A percentile compares a stretch with the other conserved stretches of the same genome.
phyloP scores from a whole-genome alignment of 331 rosid species.

The Saraca asoca region DNA sequence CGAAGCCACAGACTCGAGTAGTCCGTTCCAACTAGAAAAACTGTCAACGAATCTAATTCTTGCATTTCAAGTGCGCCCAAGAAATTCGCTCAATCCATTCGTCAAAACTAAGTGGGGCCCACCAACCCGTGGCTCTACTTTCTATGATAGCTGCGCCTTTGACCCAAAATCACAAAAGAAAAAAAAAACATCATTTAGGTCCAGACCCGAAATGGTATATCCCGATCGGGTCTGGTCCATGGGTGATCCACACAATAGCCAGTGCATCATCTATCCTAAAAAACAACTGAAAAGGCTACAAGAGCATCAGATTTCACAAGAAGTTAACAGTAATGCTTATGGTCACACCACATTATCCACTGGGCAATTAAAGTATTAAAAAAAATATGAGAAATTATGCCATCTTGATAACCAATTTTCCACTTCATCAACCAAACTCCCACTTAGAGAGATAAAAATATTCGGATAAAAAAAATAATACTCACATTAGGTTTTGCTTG shows the following conservation, averaged over 20 bases:
- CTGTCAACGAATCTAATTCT: no score
- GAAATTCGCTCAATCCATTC: no score
- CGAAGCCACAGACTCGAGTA: no score
- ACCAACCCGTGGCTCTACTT: no score
- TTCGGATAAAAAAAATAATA: not conserved
- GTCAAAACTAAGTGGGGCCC: no score
- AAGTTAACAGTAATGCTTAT: conserved; percentile 5
- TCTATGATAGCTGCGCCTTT: no score
- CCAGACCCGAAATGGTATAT: not conserved
- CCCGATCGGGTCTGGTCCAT: conserved; percentile 22
- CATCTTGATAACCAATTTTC: not conserved
- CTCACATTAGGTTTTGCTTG: conserved; percentile 76
- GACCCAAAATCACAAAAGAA: no score
- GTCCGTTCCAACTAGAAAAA: no score
- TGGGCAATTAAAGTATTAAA: not conserved
- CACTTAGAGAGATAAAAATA: conserved; percentile 12
- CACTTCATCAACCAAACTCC: not conserved
- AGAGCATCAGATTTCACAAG: conserved; percentile 47
- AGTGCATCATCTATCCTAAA: not conserved
- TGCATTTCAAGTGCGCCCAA: no score
- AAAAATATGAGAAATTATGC: not conserved
- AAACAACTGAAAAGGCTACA: conserved; percentile 2
- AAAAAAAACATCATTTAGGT: not conserved
- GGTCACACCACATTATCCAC: conserved; percentile 19
- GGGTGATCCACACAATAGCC: not conserved